Base-by-base conservation (phyloP, 805 yeast genomes). In the Starmerella vitae region DNA sequence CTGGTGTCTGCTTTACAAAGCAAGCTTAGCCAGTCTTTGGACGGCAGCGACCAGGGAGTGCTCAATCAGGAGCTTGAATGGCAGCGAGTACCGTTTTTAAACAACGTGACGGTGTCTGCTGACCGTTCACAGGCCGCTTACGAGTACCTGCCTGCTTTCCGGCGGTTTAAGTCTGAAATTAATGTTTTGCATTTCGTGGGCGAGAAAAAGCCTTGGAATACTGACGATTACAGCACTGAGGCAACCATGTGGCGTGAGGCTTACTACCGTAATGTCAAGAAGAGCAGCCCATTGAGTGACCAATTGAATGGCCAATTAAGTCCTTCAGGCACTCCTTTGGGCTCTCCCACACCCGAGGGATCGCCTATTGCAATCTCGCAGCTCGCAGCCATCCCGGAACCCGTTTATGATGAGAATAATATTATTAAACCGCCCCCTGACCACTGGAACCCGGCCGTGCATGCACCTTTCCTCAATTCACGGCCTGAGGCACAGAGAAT, bases 11-110 rank as follows among this genome's bases (percentile, higher is more conserved):
- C 62, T 24, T 63, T 84, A 34, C 43, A 56, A 20, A 34, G 46
- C 1, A 46, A 52, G 4, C 49, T 59, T 17, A 41, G 46, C 36
- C 24, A 37, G n/a, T 63, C 74, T 1, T 81, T 83, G 50, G 96
- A 85, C 59, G 94, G 94, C 30, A 88, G 93, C 2, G 96, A 85
- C 59, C 96, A 85, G 58, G 96, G 96, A 10, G 64, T 85, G 27
- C 64, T 85, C 46, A 85, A 85, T 58, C 81, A 80, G 34, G 31
- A 14, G 50, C 26, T 54, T 2, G 57, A 60, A 38, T 86, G 96
- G 95, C 58, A 65, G 24, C 67, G 72, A 34, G 60, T 91, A 34
- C 86, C 96, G 2, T 88, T 86, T 51, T 50, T 72, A 33, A 88
- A 74, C 64, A 88, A 88, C 53, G 93, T 88, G 24, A 88, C 96